These are phyloP conservation scores for Brettanomyces naardenensis DNA, from an alignment of 805 yeast genomes.

Conservation along the genomic window DNA sequence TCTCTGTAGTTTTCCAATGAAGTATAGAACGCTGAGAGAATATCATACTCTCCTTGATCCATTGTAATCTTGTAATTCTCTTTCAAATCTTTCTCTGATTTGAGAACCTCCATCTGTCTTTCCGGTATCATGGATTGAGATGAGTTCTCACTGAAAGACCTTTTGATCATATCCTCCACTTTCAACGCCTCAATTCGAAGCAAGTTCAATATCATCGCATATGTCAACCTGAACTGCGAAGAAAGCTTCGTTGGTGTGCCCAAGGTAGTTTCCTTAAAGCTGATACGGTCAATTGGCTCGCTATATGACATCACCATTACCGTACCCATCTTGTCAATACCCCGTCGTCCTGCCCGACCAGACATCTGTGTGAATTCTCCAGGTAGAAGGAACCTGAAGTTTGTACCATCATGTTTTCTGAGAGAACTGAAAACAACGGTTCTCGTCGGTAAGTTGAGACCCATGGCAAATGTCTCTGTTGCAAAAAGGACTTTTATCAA, in stretches of 20 bases:
- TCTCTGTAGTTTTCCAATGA: constrained; percentile 38
- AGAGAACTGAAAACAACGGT: constrained; percentile 86
- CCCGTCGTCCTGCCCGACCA: constrained; percentile 98
- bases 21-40: constrained; percentile 37
- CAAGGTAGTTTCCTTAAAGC: constrained; percentile 72
- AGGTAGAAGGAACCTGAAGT: constrained; percentile 74
- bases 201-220: constrained; percentile 88
- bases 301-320: constrained; percentile 86
- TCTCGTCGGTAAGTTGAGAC: constrained; percentile 90
- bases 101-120: constrained; percentile 59
- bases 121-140: constrained; percentile 82
- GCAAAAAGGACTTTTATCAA: constrained; percentile 89
- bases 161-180: constrained; percentile 98
- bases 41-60: constrained; percentile 31
- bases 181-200: constrained; percentile 87
- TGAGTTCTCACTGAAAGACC: constrained; percentile 88
- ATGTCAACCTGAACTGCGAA: constrained; percentile 90
- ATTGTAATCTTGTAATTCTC: constrained; percentile 23
- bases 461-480: constrained; percentile 99
- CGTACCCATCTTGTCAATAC: constrained; percentile 87
- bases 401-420: constrained; percentile 85
- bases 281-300: constrained; percentile 46
- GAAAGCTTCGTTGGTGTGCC: constrained; percentile 87
- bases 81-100: constrained; percentile 39
- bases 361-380: constrained; percentile 99